Evolutionary conservation across 1,284 basidiomycete genomes (phyloP).

Genomic region (Calocybe gambosa): DNA sequence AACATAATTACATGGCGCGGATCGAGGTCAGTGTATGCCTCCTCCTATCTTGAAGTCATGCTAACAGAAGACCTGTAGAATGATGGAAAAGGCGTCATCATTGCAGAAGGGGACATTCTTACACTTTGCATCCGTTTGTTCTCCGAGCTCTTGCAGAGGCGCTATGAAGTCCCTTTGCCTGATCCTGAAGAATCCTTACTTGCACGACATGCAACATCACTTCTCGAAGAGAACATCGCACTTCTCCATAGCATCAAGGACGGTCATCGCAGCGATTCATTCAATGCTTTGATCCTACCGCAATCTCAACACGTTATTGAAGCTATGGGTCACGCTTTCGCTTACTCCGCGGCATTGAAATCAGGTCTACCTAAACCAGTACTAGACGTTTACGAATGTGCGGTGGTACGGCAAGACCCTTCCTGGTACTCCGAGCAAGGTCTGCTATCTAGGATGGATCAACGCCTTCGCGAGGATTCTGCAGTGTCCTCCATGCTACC

Average conservation of each 20-base stretch:
- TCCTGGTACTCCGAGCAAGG: conserved; percentile 48
- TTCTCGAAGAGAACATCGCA: conserved; percentile 37
- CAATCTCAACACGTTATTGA: conserved; percentile 41
- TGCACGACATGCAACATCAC: conserved; percentile 35
- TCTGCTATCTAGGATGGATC: conserved; percentile 34
- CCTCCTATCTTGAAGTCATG: conserved; percentile 5
- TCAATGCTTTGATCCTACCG: conserved; percentile 44
- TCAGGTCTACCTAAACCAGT: conserved; percentile 37
- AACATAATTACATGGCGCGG: conserved; percentile 45
- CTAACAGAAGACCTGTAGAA: conserved; percentile 28
- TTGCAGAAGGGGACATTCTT: conserved; percentile 50
- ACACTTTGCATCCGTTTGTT: conserved; percentile 48
- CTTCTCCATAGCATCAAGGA: conserved; percentile 30
- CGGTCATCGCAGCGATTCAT: conserved; percentile 39
- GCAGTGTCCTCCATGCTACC: conserved; percentile 39
- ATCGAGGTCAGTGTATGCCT: conserved; percentile 37
- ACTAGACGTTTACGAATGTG: conserved; percentile 48
- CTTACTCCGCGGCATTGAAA: conserved; percentile 41
- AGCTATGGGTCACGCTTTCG: conserved; percentile 47
- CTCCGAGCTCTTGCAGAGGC: conserved; percentile 41
- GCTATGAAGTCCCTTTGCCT: conserved; percentile 38
- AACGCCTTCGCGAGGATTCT: conserved; percentile 38
- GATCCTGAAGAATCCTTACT: conserved; percentile 37
- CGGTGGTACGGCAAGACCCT: conserved; percentile 41
- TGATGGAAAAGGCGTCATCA: conserved; percentile 42